These are phyloP conservation scores for Talinum fruticosum DNA, from an alignment of 148 eudicot genomes.

Conservation along the genomic window DNA sequence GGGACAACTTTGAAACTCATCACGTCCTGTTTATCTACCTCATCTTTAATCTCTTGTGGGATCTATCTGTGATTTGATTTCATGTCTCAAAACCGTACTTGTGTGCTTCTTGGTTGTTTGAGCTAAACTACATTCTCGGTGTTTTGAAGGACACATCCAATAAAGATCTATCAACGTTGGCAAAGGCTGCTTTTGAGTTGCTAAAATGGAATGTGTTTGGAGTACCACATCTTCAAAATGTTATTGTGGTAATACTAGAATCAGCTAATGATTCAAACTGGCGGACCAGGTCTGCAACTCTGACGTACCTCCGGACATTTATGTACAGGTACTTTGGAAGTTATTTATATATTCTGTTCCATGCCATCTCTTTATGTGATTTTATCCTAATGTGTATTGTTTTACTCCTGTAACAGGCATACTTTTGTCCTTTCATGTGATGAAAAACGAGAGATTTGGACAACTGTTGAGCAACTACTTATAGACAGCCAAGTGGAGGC, in stretches of 20 bases:
- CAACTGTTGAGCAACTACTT: constrained; percentile 71
- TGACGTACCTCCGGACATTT: constrained; percentile 83
- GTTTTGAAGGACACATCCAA: constrained; percentile 83
- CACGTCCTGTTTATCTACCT: background rate
- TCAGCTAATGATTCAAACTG: constrained; percentile 90
- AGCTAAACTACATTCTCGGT: constrained; percentile 13
- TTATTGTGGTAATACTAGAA: constrained; percentile 65
- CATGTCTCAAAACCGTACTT: background rate
- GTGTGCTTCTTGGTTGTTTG: background rate
- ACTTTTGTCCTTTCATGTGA: constrained; percentile 60
- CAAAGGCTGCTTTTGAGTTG: constrained; percentile 94
- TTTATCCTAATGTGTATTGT: background rate
- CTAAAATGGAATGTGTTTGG: constrained; percentile 76
- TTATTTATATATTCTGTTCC: background rate
- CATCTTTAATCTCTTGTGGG: background rate
- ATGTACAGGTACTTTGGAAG: constrained; percentile 75
- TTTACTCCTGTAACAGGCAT: constrained; percentile 51
- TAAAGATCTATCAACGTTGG: constrained; percentile 86
- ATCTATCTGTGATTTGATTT: background rate
- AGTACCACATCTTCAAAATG: constrained; percentile 70
- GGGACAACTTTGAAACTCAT: no score
- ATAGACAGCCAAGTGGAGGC: constrained; percentile 93
- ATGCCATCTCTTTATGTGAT: background rate
- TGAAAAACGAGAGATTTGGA: constrained; percentile 83
- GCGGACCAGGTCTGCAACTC: constrained; percentile 95